Evolutionary conservation across 352 stramenopile species (phyloP), one percentile per base, ranked within the genome.

Genomic region (Pythium apleroticum): DNA sequence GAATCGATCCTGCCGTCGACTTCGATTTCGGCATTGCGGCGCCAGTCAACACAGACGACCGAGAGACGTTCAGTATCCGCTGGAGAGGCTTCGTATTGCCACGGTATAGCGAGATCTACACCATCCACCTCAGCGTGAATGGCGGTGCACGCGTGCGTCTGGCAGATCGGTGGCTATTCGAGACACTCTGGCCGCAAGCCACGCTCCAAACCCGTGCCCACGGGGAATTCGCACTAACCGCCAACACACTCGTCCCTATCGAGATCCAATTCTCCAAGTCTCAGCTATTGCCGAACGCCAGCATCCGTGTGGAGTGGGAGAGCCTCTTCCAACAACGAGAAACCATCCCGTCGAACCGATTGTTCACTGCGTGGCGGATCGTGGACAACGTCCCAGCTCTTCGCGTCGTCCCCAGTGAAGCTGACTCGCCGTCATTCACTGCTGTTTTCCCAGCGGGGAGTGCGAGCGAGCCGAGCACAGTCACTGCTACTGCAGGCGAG

Each of bases 211-310:
- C 20, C 2, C 30, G 28, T 19, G 55, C 59, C n/a, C 45, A 45
- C 20, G 15, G 48, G 65, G 45, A 55, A 45, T 30, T 69, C 65
- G 31, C 60, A 6, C 45, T 91, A 9, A 63, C 50, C 9, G 75
- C 74, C 0, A 78, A 79, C 62, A 57, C 54, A 19, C 74, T 89
- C 24, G 66, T 88, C 8, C 35, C 72, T 0, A 43, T 90, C 8
- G 71, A 86, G 20, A 25, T 87, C 33, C 78, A 81, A 43, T 90
- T 79, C 45, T 76, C 75, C 2, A 91, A 93, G 60, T 65, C 69
- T 1, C 53, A 11, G 11, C 28, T 50, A 4, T 20, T 79, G 11
- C 65, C 72, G 4, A 84, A 66, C 37, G 80, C 67, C 4, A 66
- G 62, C 4, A 61, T 89, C 1, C 63, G 67, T 7, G 25, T 93